phyloP scores from a whole-genome alignment of 78 protist species.

The Dictyostelium brefeldianum region DNA sequence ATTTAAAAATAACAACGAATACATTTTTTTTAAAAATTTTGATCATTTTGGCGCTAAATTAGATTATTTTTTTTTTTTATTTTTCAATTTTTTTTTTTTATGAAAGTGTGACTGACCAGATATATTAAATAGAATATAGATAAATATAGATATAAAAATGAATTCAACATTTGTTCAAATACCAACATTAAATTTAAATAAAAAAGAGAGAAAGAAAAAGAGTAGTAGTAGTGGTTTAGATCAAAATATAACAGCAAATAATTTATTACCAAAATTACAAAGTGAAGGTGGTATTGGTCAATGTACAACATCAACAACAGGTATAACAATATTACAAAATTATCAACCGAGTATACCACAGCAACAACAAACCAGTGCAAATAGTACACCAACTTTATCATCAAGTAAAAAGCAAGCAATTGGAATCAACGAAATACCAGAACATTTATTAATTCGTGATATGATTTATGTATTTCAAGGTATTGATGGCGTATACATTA shows the following conservation, averaged over 20 bases:
- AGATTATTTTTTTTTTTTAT: not conserved
- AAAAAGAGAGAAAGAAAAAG: not conserved
- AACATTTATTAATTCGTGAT: slow-evolving; percentile 33
- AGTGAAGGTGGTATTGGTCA: not conserved
- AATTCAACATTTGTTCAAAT: slow-evolving; percentile 20
- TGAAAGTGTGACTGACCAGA: no score
- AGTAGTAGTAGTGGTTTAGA: not conserved
- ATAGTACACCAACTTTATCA: slow-evolving; percentile 2
- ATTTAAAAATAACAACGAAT: no score
- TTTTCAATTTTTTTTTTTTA: not conserved
- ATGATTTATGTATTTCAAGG: slow-evolving; percentile 74
- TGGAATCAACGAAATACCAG: slow-evolving; percentile 22
- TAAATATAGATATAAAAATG: not conserved
- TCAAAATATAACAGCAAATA: not conserved
- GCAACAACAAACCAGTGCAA: not conserved
- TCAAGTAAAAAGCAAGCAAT: not conserved
- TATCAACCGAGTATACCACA: not conserved
- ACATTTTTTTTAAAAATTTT: not conserved
- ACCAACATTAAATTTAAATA: slow-evolving; percentile 12
- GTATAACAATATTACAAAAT: slow-evolving; percentile 1
- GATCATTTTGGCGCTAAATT: not conserved
- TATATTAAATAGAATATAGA: not conserved
- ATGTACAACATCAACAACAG: not conserved
- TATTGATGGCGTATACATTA: slow-evolving; percentile 68
- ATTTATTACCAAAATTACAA: slow-evolving; percentile 1